Conservation (phyloP, 73 alveolate genomes). For the Paramecium primaurelia region DNA sequence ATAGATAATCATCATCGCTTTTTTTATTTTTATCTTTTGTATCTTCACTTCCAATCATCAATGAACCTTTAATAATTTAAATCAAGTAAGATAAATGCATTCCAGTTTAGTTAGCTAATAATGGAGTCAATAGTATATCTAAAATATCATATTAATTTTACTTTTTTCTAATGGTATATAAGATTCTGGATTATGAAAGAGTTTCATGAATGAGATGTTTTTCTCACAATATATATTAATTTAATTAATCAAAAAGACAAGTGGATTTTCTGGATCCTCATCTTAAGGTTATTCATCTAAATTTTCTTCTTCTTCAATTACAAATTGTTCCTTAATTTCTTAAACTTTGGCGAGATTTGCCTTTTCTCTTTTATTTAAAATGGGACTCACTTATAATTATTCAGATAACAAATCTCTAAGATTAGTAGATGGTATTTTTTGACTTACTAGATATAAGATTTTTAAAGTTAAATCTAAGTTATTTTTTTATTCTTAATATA, state of each 20-base stretch:
- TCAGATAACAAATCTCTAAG: neutral
- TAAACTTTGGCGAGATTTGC: neutral
- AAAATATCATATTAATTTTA: neutral
- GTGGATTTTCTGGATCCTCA: neutral
- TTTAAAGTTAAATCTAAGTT: neutral
- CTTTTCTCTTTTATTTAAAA: conserved; percentile 5
- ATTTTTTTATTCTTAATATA: neutral
- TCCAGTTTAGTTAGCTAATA: neutral
- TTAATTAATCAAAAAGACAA: neutral
- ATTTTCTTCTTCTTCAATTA: neutral
- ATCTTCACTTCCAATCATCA: neutral
- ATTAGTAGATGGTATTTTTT: neutral
- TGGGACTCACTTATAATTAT: neutral
- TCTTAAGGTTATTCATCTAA: neutral
- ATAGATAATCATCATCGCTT: neutral
- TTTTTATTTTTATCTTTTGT: neutral
- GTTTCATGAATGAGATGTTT: neutral
- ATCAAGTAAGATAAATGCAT: neutral
- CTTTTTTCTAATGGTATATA: neutral
- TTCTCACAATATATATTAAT: neutral
- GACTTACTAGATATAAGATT: neutral
- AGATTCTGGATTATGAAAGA: neutral
- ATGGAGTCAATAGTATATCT: neutral
- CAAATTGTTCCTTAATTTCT: neutral
- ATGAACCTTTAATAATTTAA: neutral